phyloP scores from a whole-genome alignment of 2,329 filamentous ascomycete species.

The Fonsecaea erecta region DNA sequence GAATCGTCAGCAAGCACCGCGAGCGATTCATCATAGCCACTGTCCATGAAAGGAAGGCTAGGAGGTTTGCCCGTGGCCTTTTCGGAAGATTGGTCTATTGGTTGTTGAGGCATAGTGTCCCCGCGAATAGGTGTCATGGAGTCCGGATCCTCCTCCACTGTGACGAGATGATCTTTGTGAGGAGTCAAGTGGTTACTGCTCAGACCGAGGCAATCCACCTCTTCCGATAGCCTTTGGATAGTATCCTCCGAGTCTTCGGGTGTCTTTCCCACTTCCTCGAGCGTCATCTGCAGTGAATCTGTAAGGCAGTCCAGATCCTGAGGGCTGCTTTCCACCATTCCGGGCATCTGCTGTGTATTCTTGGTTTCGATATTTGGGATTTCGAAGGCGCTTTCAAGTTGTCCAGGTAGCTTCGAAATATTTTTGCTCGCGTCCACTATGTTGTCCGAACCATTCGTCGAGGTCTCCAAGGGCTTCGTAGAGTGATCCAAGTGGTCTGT shows the following conservation, averaged over 20 bases:
- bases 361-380: not conserved
- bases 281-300: not conserved
- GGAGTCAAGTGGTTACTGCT: not conserved
- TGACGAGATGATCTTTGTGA: not conserved
- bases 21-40: slow-evolving; percentile 32
- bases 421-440: not conserved
- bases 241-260: not conserved
- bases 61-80: too few species aligned
- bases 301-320: not conserved
- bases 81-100: too few species aligned
- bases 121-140: not conserved
- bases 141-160: not conserved
- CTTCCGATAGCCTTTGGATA: not conserved
- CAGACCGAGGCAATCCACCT: not conserved
- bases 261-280: not conserved
- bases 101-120: not conserved
- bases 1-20: not conserved
- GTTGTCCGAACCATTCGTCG: not conserved
- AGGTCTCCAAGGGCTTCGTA: not conserved
- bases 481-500: not conserved
- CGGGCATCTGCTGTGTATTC: not conserved
- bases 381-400: not conserved
- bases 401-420: not conserved
- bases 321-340: not conserved
- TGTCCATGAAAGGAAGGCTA: slow-evolving; percentile 27